These are phyloP conservation scores for Lignosus rhinocerotis DNA, from an alignment of 1,284 basidiomycete genomes.

Conservation along the genomic window DNA sequence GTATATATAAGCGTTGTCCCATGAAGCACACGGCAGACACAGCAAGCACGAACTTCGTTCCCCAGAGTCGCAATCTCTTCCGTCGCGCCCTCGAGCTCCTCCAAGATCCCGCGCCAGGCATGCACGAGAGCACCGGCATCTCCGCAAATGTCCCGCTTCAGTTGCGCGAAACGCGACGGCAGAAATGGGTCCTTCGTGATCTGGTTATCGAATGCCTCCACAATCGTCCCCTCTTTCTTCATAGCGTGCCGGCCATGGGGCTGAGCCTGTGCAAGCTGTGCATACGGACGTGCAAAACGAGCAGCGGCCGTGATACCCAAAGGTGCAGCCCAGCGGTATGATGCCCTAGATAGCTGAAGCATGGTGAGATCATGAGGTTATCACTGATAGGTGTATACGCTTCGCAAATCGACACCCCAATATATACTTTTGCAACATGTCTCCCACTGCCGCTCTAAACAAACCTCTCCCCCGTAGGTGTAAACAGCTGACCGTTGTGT, in stretches of 20 bases:
- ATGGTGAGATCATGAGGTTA: too few species aligned
- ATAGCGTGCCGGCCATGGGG: not conserved
- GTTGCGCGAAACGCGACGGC: slow-evolving; percentile 55
- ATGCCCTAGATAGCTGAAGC: too few species aligned
- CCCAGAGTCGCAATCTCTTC: slow-evolving; percentile 43
- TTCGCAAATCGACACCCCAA: too few species aligned
- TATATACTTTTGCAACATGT: too few species aligned
- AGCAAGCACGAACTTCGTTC: slow-evolving; percentile 17
- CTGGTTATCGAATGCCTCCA: slow-evolving; percentile 58
- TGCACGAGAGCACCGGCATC: slow-evolving; percentile 46
- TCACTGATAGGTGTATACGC: too few species aligned
- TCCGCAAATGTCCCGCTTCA: slow-evolving; percentile 60
- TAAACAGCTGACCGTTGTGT: not conserved
- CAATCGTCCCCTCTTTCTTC: slow-evolving; percentile 40
- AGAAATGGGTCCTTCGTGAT: slow-evolving; percentile 45
- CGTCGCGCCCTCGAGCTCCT: slow-evolving; percentile 46
- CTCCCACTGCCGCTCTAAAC: too few species aligned
- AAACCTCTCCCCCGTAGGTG: too few species aligned
- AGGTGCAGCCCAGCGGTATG: too few species aligned
- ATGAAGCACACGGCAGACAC: not conserved
- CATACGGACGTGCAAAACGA: not conserved
- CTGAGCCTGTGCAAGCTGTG: not conserved
- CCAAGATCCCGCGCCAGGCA: slow-evolving; percentile 58
- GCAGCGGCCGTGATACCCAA: not conserved
- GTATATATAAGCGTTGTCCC: not conserved